Conservation (phyloP, 441 rosid genomes). For the Rhodomyrtus psidioides region DNA sequence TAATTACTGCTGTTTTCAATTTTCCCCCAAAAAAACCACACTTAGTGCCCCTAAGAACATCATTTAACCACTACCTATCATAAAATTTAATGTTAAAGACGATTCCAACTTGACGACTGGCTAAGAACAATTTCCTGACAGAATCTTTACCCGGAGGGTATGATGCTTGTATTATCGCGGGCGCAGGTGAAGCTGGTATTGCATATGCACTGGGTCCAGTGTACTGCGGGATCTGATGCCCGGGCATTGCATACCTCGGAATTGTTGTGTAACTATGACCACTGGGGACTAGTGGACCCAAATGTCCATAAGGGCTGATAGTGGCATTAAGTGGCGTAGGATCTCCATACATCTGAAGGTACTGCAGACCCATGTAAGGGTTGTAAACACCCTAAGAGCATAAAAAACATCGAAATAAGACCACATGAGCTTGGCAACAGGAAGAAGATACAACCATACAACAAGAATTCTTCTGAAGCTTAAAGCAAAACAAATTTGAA, state of each 20-base stretch:
- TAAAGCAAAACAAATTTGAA: background rate
- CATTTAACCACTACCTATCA: background rate
- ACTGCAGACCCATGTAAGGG: constrained; percentile 77
- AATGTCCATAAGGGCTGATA: constrained; percentile 63
- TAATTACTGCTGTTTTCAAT: background rate
- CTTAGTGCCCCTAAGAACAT: background rate
- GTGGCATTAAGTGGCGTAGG: constrained; percentile 56
- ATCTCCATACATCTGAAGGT: constrained; percentile 78
- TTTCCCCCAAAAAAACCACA: background rate
- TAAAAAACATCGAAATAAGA: background rate
- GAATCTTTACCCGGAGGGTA: constrained; percentile 50
- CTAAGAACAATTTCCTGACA: background rate
- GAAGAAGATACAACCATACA: background rate
- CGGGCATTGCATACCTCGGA: constrained; percentile 74
- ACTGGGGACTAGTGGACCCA: constrained; percentile 55
- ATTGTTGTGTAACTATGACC: constrained; percentile 60
- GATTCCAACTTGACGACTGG: background rate
- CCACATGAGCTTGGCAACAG: constrained; percentile 6
- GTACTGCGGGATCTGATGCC: constrained; percentile 66
- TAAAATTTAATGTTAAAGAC: background rate
- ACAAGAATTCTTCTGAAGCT: background rate
- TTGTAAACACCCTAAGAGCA: constrained; percentile 59
- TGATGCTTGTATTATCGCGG: constrained; percentile 55
- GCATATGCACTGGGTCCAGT: constrained; percentile 59
- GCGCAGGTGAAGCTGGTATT: constrained; percentile 51